Base-by-base conservation (phyloP, 2,329 filamentous ascomycete species). In the Chrysoporthe cubensis region DNA sequence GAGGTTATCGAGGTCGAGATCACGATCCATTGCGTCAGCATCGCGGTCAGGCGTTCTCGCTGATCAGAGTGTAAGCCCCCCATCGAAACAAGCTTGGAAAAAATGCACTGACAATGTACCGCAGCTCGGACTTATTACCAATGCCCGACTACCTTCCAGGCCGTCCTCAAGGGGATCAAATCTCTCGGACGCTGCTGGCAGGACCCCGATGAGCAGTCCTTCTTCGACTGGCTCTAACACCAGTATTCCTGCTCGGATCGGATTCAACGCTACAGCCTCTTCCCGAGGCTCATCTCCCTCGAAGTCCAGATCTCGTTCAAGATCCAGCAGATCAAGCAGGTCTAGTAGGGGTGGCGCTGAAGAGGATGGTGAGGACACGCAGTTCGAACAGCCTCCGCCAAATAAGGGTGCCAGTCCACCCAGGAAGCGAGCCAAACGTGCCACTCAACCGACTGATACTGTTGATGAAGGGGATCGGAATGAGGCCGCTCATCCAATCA, bases 1-100 rank as follows among this genome's bases (percentile, higher is more conserved):
- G 6, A 65, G 68, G n/a, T 46, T 69, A 0, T 62, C 56, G 18
- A 56, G 66, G 32, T 69, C 68, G n/a, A 67, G 65, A 54, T 69
- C 68, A n/a, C 64, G 65, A n/a, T 69, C 68, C 37, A 37, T 65
- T 1, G 52, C 50, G 44, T 59, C 68, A 6, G 16, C 21, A 1
- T 46, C 42, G 26, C 56, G 48, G 26, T 52, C 62, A 4, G 56
- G 43, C 7, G 44, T 16, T 21, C 32, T 57, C 7, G 34, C 62
- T n/a, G 44, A 60, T 43, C 34, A 60, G 14, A 43, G 21, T 14
- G 68, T 69, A 40, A 67, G 68, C 65, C 18, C 46, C 34, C 14
- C 46, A 13, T 21, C 8, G 14, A 13, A 32, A 4, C 21, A 3
- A 7, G 5, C 18, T 42, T 56, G 50, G 4, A 14, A 14, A 26